Evolutionary conservation across 1,139 yeast species (phyloP).

Genomic region (Yamadazyma spencermartinsiae): DNA sequence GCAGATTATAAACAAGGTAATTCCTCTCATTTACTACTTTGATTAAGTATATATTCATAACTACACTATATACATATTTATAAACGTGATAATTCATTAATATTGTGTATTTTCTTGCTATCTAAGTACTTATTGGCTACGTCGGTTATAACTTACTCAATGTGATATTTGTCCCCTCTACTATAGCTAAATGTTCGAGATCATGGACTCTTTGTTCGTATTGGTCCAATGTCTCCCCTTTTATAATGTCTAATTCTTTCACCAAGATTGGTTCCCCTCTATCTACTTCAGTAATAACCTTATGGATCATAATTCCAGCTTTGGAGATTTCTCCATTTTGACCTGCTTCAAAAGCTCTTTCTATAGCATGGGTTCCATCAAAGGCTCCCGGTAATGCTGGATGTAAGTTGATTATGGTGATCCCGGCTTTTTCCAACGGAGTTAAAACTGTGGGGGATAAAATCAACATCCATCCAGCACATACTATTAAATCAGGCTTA

Average conservation of each 20-base stretch:
- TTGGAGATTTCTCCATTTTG: slow-evolving; percentile 70
- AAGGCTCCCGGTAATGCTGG: slow-evolving; percentile 97
- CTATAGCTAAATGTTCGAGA: slow-evolving; percentile 86
- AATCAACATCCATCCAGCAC: slow-evolving; percentile 99
- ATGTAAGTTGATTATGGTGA: slow-evolving; percentile 87
- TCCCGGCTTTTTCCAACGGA: slow-evolving; percentile 59
- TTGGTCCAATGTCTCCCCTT: slow-evolving; percentile 72
- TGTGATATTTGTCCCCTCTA: slow-evolving; percentile 78
- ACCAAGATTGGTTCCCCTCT: slow-evolving; percentile 87
- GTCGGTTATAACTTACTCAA: slow-evolving; percentile 34
- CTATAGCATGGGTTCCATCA: slow-evolving; percentile 96
- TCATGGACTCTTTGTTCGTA: slow-evolving; percentile 85
- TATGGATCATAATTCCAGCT: slow-evolving; percentile 98
- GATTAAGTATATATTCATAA: background rate
- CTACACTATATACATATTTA: background rate
- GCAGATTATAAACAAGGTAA: slow-evolving; percentile 35
- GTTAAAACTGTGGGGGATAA: slow-evolving; percentile 72
- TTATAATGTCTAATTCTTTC: slow-evolving; percentile 66
- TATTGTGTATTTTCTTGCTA: background rate
- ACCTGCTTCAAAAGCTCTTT: slow-evolving; percentile 94
- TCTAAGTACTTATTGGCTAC: slow-evolving; percentile 5
- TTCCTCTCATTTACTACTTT: background rate
- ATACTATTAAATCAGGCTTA: slow-evolving; percentile 81
- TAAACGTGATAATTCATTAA: background rate
- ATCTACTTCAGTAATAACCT: slow-evolving; percentile 92